Evolutionary conservation across 345 rosid genomes (phyloP), one percentile per base, ranked within the genome.

Genomic region (Adansonia digitata): DNA sequence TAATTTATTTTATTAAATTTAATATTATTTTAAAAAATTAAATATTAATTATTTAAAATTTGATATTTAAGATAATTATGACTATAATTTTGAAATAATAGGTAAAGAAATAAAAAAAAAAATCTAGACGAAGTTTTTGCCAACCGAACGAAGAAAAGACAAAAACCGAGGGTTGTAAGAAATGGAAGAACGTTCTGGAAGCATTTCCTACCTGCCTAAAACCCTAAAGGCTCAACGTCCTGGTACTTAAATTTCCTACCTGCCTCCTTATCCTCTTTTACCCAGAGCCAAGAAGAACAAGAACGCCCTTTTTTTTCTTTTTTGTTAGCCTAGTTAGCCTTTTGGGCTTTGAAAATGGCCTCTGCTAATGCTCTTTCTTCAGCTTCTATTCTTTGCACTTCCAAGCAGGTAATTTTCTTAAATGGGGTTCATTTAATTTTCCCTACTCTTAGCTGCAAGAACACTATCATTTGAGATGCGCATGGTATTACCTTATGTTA

Each of bases 311-410:
- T 9, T 42, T 40, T 40, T 9, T 42, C 10, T 40, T 8, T 5
- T 53, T 56, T 13, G 35, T 14, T 27, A 5, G 27, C 35, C 11
- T 4, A 13, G 40, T 35, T 56, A 27, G 20, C 29, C 9, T 29
- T 22, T 26, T 9, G 5, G 24, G 24, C 35, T 31, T 15, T 52
- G 24, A 15, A 35, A 75, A 93, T 93, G 98, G 94, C 97, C 14
- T 88, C 94, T 1, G 90, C 97, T 22, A 89, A 89, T 76, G 93
- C 94, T 67, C 83, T 93, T 34, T 87, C 90, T 15, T 82, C 92
- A 0, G 90, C 93, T 24, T 91, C 92, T 57, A 77, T 90, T 26
- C 80, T 93, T 75, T 88, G 92, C 85, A 83, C 91, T 63, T 86
- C 92, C 61, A 89, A 82, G 67, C 92, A 91, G 97, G 98, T 91